Percentiles rank a stretch among this genome's conserved stretches.
These are phyloP conservation scores for Pelargonium fulgidum DNA, from an alignment of 441 rosid species.

Conservation along the genomic window DNA sequence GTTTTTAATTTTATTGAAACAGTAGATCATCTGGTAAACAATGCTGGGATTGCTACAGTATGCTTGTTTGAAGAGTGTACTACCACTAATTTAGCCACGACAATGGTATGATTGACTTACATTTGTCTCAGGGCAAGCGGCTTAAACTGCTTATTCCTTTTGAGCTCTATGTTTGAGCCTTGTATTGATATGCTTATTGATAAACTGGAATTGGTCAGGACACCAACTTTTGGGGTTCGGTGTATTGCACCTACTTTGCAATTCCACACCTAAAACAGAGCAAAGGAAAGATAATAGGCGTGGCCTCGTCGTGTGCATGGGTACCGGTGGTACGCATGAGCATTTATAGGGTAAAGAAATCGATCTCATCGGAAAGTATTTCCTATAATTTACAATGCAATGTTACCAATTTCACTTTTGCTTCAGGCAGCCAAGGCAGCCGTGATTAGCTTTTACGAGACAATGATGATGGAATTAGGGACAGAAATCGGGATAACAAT, in stretches of 20 bases:
- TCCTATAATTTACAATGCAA: neutral
- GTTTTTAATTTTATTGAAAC: neutral
- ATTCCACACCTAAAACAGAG: conserved; percentile 39
- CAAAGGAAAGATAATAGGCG: conserved; percentile 42
- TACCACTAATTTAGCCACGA: conserved; percentile 21
- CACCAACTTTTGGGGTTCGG: conserved; percentile 60
- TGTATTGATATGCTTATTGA: no score
- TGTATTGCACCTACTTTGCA: conserved; percentile 39
- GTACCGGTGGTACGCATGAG: conserved; percentile 35
- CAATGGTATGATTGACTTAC: conserved; percentile 25
- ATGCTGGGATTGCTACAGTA: conserved; percentile 35
- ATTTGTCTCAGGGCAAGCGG: no score
- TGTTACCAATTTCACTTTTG: neutral
- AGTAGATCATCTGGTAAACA: conserved; percentile 47
- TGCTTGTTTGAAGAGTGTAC: conserved; percentile 37
- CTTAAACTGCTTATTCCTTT: no score
- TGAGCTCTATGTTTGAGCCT: no score
- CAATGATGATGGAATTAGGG: conserved; percentile 60
- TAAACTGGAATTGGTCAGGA: conserved; percentile 21
- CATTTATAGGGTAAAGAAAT: conserved; percentile 37
- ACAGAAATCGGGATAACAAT: conserved; percentile 39
- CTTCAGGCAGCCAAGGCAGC: conserved; percentile 74
- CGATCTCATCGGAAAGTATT: neutral
- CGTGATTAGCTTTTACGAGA: conserved; percentile 39
- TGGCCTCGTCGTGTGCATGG: conserved; percentile 47